Percentiles rank a stretch among this genome's conserved stretches.
Conservation (phyloP, 768 basidiomycete species). For the Hypsizygus marmoreus region DNA sequence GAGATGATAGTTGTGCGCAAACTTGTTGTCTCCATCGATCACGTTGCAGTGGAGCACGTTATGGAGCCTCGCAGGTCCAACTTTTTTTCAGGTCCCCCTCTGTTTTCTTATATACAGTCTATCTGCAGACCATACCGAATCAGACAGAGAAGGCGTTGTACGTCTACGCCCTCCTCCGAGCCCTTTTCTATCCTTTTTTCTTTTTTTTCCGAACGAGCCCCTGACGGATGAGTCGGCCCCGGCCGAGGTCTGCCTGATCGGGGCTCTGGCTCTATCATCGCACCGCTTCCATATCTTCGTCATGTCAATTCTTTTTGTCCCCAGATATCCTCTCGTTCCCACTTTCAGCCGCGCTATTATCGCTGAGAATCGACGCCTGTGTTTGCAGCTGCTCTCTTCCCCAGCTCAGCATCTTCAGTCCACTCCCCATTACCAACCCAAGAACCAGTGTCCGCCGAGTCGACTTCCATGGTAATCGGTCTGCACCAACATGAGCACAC, state of each 20-base stretch:
- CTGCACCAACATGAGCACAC: constrained; percentile 32
- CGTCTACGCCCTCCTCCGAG: not conserved
- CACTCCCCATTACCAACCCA: constrained; percentile 59
- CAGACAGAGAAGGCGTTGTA: too few species aligned
- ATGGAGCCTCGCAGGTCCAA: too few species aligned
- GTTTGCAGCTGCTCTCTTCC: constrained; percentile 28
- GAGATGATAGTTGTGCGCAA: constrained; percentile 13
- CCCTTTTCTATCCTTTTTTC: constrained; percentile 1
- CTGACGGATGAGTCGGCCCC: too few species aligned
- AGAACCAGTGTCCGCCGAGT: constrained; percentile 49
- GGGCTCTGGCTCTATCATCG: too few species aligned
- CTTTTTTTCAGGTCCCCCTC: too few species aligned
- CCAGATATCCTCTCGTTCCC: not conserved
- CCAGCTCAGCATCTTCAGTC: constrained; percentile 50
- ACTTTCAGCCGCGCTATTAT: constrained; percentile 14
- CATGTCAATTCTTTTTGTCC: not conserved
- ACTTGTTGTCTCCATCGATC: constrained; percentile 10
- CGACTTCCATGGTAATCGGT: constrained; percentile 57
- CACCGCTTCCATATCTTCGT: not conserved
- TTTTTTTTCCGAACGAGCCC: not conserved
- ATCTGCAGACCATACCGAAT: too few species aligned
- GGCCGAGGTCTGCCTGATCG: too few species aligned
- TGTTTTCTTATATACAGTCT: too few species aligned
- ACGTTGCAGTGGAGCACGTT: constrained; percentile 19
- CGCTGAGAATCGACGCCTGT: constrained; percentile 22